These are phyloP conservation scores for Penicillium sp. DNA, from an alignment of 2,329 filamentous ascomycete genomes.

Conservation along the genomic window DNA sequence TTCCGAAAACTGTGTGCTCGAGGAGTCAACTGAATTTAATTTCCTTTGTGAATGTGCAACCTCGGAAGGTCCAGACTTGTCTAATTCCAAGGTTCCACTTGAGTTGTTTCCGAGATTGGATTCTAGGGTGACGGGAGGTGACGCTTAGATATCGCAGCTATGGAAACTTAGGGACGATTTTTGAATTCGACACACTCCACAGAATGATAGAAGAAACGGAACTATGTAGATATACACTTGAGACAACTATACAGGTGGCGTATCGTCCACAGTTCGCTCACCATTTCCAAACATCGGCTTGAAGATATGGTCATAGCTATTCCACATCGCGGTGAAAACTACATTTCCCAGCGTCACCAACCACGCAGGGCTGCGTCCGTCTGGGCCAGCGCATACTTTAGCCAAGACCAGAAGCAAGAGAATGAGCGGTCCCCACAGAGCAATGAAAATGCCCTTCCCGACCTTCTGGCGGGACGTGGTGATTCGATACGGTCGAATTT, in stretches of 20 bases:
- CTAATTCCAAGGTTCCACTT: not conserved
- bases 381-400: constrained; percentile 53
- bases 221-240: not conserved
- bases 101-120: not conserved
- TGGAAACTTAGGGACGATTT: not conserved
- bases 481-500: constrained; percentile 63
- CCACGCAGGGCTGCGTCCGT: constrained; percentile 66
- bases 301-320: constrained; percentile 59
- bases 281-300: constrained; percentile 76
- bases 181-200: not conserved
- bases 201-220: not conserved
- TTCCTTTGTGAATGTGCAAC: constrained; percentile 32
- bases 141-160: not conserved
- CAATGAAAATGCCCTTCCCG: constrained; percentile 60
- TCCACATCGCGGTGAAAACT: constrained; percentile 58
- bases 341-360: constrained; percentile 49
- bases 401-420: constrained; percentile 48
- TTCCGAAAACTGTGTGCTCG: constrained; percentile 37
- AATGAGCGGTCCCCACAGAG: constrained; percentile 56
- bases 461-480: constrained; percentile 63
- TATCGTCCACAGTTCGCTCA: constrained; percentile 55
- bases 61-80: not conserved
- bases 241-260: not conserved
- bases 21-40: constrained; percentile 37
- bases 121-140: not conserved